Evolutionary conservation across 192 early-diverging fungal species (phyloP), one percentile per base, ranked within the genome.

Genomic region (Jimgerdemannia lactiflua): DNA sequence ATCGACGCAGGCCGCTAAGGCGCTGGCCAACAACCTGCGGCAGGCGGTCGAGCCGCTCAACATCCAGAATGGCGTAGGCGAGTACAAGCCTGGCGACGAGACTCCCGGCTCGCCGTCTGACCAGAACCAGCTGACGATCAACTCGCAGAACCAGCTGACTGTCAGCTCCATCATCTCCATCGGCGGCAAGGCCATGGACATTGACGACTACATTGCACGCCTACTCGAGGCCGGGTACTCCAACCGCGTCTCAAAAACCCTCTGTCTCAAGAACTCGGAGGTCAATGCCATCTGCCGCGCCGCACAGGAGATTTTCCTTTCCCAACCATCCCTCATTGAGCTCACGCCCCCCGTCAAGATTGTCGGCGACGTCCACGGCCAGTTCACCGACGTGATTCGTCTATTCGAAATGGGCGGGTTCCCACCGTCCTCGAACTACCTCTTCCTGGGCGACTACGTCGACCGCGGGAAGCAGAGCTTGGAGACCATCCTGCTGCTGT

Each of bases 401-500:
- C 84, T 97, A 74, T 98, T 99, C 83, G 96, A 97, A 79, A 90
- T 92, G 89, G 91, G 94, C 79, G 97, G 97, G 20, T 97, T 94
- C 79, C 97, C 97, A 42, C 95, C 95, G 0, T 78, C 85, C 39
- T 87, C 94, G 76, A 98, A 98, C 85, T 99, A 96, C 83, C 83
- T 97, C 73, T 98, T 97, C 76, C 70, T 98, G 20, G 94, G 96
- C 39, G 97, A 99, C 82, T 99, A 99, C 86, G 97, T 99, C 6
- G 97, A 99, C 85, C 91, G 97, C 42, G 97, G 97, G 73, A 97
- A 97, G 82, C 92, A 95, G 84, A 92, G 91, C 73, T 86, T 99
- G 64, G 97, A 99, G 82, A 99, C 95, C 18, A 97, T 99, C 74
- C 84, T 96, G 39, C 80, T 99, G 73, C 84, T 99, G 72, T 89